Evolutionary conservation across 441 rosid species (phyloP).

Genomic region (Erysimum cheiri): DNA sequence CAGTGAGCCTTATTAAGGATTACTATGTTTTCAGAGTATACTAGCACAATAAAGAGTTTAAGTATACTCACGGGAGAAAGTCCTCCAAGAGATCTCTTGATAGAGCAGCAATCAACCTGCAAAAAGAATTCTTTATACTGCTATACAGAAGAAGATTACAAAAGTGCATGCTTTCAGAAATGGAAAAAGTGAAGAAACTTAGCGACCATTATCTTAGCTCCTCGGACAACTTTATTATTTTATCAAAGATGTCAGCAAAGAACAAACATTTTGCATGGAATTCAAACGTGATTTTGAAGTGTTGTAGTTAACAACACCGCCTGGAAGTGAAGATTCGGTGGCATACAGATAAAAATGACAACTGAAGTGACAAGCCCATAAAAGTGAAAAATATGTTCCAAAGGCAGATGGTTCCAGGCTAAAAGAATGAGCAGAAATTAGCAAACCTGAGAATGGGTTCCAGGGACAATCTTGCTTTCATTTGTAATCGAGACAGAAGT

Average conservation of each 20-base stretch:
- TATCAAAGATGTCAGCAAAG: conserved; percentile 13
- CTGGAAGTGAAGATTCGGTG: conserved; percentile 19
- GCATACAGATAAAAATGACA: conserved; percentile 34
- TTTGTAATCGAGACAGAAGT: conserved; percentile 74
- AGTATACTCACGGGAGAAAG: conserved; percentile 70
- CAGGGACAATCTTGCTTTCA: conserved; percentile 85
- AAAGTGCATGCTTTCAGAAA: conserved; percentile 11
- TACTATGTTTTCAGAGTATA: conserved; percentile 19
- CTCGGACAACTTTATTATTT: conserved; percentile 3
- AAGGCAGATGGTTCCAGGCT: conserved; percentile 13
- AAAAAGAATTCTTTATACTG: conserved; percentile 30
- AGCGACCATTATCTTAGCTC: conserved; percentile 18
- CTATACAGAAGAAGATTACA: conserved; percentile 9
- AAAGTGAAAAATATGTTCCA: conserved; percentile 9
- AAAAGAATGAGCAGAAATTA: conserved; percentile 27
- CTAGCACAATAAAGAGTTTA: conserved; percentile 25
- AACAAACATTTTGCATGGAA: conserved; percentile 6
- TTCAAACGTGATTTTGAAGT: conserved; percentile 9
- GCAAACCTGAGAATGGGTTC: conserved; percentile 88
- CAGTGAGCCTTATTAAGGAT: conserved; percentile 8
- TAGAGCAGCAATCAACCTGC: conserved; percentile 87
- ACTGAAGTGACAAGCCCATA: conserved; percentile 19
- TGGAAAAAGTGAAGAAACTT: conserved; percentile 8
- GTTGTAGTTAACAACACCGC: conserved; percentile 19
- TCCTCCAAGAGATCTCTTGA: conserved; percentile 89